phyloP scores from a whole-genome alignment of 2,329 filamentous ascomycete genomes.

The Cordyceps cicadae region DNA sequence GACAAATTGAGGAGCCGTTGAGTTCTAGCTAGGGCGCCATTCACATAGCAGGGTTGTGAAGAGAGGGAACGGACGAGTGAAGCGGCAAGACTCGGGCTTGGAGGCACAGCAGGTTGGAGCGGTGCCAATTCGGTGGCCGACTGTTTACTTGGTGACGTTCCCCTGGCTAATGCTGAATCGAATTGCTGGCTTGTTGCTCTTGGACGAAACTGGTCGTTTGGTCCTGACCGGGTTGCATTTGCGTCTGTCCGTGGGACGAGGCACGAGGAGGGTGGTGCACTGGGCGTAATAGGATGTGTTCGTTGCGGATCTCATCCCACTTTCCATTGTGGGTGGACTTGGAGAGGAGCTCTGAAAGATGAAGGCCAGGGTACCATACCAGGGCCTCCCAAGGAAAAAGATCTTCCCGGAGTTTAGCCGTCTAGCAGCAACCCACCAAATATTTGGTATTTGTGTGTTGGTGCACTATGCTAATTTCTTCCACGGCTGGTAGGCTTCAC shows the following conservation, averaged over 20 bases:
- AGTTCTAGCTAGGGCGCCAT: slow-evolving; percentile 5
- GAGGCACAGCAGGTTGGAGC: not conserved
- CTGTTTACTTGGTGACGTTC: not conserved
- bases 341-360: not conserved
- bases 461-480: not conserved
- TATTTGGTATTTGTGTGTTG: not conserved
- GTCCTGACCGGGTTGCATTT: not conserved
- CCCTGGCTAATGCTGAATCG: not conserved
- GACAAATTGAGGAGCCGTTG: not conserved
- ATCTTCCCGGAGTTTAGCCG: not conserved
- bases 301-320: slow-evolving; percentile 11
- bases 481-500: not conserved
- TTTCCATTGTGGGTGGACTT: not conserved
- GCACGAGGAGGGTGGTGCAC: not conserved
- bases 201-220: not conserved
- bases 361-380: not conserved
- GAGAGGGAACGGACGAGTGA: not conserved
- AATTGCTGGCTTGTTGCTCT: not conserved
- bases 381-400: not conserved
- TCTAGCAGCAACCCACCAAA: not conserved
- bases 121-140: not conserved
- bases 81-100: not conserved
- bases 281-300: not conserved
- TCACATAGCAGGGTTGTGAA: not conserved
- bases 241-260: not conserved